Evolutionary conservation across 2,329 filamentous ascomycete species (phyloP).

Genomic region (Tolypocladium amazonense): DNA sequence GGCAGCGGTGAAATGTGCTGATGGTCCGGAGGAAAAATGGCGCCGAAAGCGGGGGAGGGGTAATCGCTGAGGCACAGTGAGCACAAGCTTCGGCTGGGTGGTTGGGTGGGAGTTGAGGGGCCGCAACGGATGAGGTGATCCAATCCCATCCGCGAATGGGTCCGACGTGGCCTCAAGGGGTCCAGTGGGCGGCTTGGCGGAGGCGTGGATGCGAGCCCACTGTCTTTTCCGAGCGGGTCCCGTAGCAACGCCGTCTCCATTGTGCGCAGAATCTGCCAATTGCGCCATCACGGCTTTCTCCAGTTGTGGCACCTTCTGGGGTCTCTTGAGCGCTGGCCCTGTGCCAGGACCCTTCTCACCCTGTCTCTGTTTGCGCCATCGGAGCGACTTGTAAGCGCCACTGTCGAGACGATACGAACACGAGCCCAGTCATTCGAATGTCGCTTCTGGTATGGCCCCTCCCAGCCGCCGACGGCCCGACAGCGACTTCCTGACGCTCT

Average conservation of each 20-base stretch:
- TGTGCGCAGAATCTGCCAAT: constrained; percentile 4
- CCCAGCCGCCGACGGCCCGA: background rate
- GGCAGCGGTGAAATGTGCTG: constrained; percentile 5
- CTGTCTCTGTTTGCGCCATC: background rate
- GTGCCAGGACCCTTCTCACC: background rate
- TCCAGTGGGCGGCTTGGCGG: background rate
- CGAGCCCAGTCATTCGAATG: background rate
- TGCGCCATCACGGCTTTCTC: constrained; percentile 5
- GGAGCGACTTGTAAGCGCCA: background rate
- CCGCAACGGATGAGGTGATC: background rate
- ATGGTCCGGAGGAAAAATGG: constrained; percentile 12
- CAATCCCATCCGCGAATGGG: background rate
- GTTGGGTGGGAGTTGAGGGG: background rate
- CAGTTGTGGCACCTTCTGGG: background rate
- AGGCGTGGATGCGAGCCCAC: background rate
- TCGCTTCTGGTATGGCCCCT: background rate
- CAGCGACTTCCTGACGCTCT: background rate
- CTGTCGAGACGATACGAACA: background rate
- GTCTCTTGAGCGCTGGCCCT: background rate
- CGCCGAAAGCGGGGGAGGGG: constrained; percentile 25
- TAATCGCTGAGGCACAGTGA: constrained; percentile 6
- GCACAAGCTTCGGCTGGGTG: background rate
- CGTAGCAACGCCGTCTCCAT: background rate
- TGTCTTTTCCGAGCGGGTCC: background rate
- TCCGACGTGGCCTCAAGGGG: background rate